phyloP scores from a whole-genome alignment of 2,329 filamentous ascomycete genomes.

The Shiraia sp. region DNA sequence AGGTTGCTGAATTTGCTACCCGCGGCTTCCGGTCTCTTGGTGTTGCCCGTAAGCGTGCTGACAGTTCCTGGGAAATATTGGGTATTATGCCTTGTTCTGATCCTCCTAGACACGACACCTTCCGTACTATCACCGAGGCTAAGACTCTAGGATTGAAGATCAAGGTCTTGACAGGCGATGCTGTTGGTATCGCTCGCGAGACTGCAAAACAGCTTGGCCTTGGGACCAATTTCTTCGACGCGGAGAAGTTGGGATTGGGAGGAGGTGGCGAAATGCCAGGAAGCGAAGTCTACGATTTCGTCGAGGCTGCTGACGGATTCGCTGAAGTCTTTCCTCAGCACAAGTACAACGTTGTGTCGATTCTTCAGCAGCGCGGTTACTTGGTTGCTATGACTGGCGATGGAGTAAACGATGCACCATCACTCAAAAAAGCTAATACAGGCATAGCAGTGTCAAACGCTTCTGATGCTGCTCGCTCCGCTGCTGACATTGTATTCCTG shows the following conservation, averaged over 20 bases:
- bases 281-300: conserved; percentile 93
- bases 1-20: conserved; percentile 86
- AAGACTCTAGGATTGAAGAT: conserved; percentile 86
- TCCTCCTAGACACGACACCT: conserved; percentile 87
- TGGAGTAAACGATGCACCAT: conserved; percentile 91
- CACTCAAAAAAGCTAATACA: conserved; percentile 92
- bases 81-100: conserved; percentile 95
- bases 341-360: conserved; percentile 94
- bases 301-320: conserved; percentile 92
- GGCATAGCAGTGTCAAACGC: conserved; percentile 94
- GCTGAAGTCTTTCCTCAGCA: conserved; percentile 94
- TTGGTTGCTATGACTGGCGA: conserved; percentile 96
- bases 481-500: conserved; percentile 92
- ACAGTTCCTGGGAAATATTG: conserved; percentile 84
- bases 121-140: conserved; percentile 86
- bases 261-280: conserved; percentile 91
- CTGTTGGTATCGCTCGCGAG: conserved; percentile 89
- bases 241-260: conserved; percentile 87
- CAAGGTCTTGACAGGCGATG: conserved; percentile 96
- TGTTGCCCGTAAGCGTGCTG: conserved; percentile 85
- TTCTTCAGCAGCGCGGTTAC: conserved; percentile 90
- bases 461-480: conserved; percentile 86
- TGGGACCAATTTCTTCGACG: conserved; percentile 91
- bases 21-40: conserved; percentile 94
- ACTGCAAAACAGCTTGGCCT: conserved; percentile 89